Base-by-base conservation (phyloP, 768 basidiomycete genomes). In the Amanita thiersii region DNA sequence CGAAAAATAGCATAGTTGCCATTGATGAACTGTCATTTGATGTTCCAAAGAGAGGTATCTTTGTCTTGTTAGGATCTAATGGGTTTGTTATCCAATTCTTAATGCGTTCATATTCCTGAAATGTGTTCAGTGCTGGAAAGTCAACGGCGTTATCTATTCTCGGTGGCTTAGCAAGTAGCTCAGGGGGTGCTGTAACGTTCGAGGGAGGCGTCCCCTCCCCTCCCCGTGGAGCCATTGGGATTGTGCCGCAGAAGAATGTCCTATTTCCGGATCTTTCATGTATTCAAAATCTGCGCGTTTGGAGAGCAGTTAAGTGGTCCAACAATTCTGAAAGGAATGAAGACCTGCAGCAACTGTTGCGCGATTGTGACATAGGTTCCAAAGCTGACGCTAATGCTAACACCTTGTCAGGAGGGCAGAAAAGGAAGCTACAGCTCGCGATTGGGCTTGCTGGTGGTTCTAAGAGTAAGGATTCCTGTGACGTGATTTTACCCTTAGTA, bases 191-290 rank as follows among this genome's bases (percentile, higher is more conserved):
- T 2, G 65, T 88, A 12, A 61, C 66, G 0, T 73, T 72, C 38
- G 74, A 73, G 50, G 76, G 76, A 25, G 76, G 77, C 0, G 56
- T 61, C 12, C 52, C 68, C 29, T 64, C 63, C 20, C 79, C 81
- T 5, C 65, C 79, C 3, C 76, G 75, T 0, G 83, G 84, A 5
- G 73, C 73, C 0, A 55, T 89, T 12, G 86, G 86, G 1, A 79
- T 89, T 44, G 84, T 86, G 0, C 83, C 85, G 1, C 86, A 88
- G 62, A 86, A 84, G 63, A 87, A 89, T 50, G 85, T 89, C 3
- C 65, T 89, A 2, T 85, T 87, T 54, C 75, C 82, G 0, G 85
- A 87, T 40, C 61, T 89, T 14, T 72, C 79, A 1, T 87, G 84
- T 54, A 63, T 77, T 36, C 81, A 89, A 59, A 86, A 82, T 1